Base-by-base conservation (phyloP, 1,284 basidiomycete genomes). In the Boletus hoseneyae region DNA sequence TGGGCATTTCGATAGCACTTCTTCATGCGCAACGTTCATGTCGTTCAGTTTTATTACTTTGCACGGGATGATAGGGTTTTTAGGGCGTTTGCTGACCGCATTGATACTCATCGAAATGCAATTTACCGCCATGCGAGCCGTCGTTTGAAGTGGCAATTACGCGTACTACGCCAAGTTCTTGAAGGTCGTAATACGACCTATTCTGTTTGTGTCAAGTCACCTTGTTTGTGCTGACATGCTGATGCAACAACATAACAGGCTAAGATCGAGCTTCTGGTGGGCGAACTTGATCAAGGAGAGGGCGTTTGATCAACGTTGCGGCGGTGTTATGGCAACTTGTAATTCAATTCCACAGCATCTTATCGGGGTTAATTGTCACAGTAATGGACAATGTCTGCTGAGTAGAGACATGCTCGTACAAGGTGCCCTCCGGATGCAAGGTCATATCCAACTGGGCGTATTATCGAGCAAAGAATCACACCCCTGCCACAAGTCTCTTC, bases 11-110 rank as follows among this genome's bases (percentile, higher is more conserved):
- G 27, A 16, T 23, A 33, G 15, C 23, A 35, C 37, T 41, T 32
- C 25, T 38, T 23, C 16, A 5, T 47, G 29, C 15, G 11, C 18
- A 41, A 33, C 3, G 43, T 47, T 62, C 34, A 58, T 52, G 10
- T 38, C 18, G 10, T 50, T 33, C 46, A 91, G 89, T 73, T 79
- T 16, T 90, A 83, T 53, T 89, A 85, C 64, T 91, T 91, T 60
- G 88, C 88, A 49, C 79, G 88, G 32, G 88, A 91, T 64, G 85
- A 89, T 55, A 80, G 89, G 29, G 80, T 88, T 13, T 90, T 85
- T 66, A 82, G 76, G 55, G 79, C 80, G 3, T 89, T 91, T 58
- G 68, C 71, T 21, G 83, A 87, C 29, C 74, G 78, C 34, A 51
- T 87, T 15, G 77, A 86, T 42, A 61, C 68, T 39, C 72, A 86